Base-by-base conservation (phyloP, 805 yeast species). In the Candida succiphila region DNA sequence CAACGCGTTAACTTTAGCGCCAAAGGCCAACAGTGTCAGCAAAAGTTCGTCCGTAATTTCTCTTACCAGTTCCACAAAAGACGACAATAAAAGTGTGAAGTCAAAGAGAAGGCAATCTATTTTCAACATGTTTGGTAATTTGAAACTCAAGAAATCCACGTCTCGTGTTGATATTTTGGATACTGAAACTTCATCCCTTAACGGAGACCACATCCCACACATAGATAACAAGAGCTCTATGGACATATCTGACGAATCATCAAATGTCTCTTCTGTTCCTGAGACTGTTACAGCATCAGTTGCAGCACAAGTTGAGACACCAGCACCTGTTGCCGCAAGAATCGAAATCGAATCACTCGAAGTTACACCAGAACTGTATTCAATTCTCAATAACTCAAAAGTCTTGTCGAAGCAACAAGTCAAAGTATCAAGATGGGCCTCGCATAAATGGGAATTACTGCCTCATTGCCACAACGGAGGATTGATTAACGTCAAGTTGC, bases 401-500 rank as follows among this genome's bases (percentile, higher is more conserved):
- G 44, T 41, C 9, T 29, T 42, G 20, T 43, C 38, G 17, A 31
- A 45, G 18, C 49, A 50, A 29, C 37, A 41, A 16, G 49, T 52
- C 2, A 44, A 44, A 27, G 36, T 46, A 22, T 50, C 54, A 6
- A 37, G 34, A 27, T 56, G 61, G 61, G 25, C 14, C 10, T 29
- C 29, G 10, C 30, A 39, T n/a, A 35, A 35, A n/a, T 58, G 64
- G 63, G 42, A 38, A 13, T n/a, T n/a, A n/a, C n/a, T n/a, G n/a
- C n/a, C n/a, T n/a, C n/a, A n/a, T n/a, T 29, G 37, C 6, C 26
- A 32, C 3, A 24, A 17, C 7, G 43, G 44, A 13, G 23, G 23
- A 21, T 8, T 8, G 10, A 8, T 21, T 7, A 21, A 7, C 10
- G 7, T 21, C 10, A 21, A 10, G 10, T 21, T 21, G 10, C 18